Percentiles rank a stretch among this genome's conserved stretches.
These are phyloP conservation scores for Aureobasidium sp. DNA, from an alignment of 2,329 filamentous ascomycete species.

Conservation along the genomic window DNA sequence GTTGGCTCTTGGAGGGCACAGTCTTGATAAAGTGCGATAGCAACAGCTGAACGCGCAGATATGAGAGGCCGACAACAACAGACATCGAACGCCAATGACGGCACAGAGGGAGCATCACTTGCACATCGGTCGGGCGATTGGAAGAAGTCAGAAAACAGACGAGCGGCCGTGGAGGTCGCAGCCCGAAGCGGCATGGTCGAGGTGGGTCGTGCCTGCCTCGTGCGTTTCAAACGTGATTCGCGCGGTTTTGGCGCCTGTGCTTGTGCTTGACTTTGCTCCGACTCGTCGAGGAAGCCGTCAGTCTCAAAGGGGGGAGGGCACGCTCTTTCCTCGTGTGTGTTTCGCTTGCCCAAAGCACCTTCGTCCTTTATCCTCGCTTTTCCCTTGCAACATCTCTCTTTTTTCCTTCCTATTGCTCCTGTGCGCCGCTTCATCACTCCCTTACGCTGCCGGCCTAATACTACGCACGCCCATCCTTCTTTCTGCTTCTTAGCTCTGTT, in stretches of 20 bases:
- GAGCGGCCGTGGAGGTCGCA: constrained; percentile 1
- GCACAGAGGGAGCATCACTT: constrained; percentile 1
- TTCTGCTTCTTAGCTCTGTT: constrained; percentile 6
- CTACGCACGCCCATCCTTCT: background rate
- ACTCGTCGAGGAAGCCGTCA: constrained; percentile 1
- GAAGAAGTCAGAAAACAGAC: constrained; percentile 1
- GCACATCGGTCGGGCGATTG: constrained; percentile 1
- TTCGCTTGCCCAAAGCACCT: constrained; percentile 11
- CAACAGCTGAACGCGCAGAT: background rate
- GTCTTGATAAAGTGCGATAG: constrained; percentile 5
- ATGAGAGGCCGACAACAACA: background rate
- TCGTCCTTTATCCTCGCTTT: constrained; percentile 10
- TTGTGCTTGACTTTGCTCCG: constrained; percentile 12
- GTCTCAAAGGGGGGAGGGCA: constrained; percentile 12
- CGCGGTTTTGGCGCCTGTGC: constrained; percentile 8
- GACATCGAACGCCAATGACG: background rate
- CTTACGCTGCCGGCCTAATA: constrained; percentile 10
- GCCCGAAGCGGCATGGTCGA: background rate
- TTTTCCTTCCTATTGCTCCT: constrained; percentile 12
- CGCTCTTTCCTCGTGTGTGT: constrained; percentile 13
- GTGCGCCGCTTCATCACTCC: constrained; percentile 15
- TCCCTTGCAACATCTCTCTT: constrained; percentile 11
- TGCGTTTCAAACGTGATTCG: constrained; percentile 14
- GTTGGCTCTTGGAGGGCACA: background rate
- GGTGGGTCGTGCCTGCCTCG: constrained; percentile 8